Conservation (phyloP, 306 rosid genomes). For the Cucurbita maxima region DNA sequence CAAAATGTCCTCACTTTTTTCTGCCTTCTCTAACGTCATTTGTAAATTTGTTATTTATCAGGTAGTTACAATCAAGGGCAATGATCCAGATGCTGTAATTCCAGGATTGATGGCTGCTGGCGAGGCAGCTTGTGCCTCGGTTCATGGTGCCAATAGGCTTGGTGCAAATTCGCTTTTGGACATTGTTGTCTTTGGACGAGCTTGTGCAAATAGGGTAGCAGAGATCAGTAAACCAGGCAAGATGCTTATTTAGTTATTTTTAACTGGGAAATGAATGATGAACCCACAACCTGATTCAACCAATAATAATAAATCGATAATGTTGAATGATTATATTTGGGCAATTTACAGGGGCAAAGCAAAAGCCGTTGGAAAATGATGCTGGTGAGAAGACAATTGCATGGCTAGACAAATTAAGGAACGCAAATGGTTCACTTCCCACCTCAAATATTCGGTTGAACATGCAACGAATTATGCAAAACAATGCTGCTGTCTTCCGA, state of each 20-base stretch:
- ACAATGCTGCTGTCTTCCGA: slow-evolving; percentile 95
- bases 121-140: slow-evolving; percentile 89
- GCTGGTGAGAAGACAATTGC: slow-evolving; percentile 89
- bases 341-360: slow-evolving; percentile 55
- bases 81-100: slow-evolving; percentile 50
- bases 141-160: slow-evolving; percentile 88
- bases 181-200: slow-evolving; percentile 86
- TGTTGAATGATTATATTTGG: background rate
- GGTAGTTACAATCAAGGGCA: slow-evolving; percentile 64
- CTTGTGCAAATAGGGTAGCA: slow-evolving; percentile 89
- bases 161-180: slow-evolving; percentile 93
- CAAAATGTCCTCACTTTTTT: background rate
- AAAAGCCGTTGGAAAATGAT: slow-evolving; percentile 75
- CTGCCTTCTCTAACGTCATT: background rate
- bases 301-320: background rate
- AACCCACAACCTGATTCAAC: background rate
- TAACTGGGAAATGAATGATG: background rate
- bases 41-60: slow-evolving; percentile 10
- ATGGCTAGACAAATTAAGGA: slow-evolving; percentile 86
- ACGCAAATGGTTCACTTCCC: slow-evolving; percentile 70
- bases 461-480: slow-evolving; percentile 97
- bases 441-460: slow-evolving; percentile 75
- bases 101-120: slow-evolving; percentile 94
- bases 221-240: slow-evolving; percentile 69
- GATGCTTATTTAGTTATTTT: background rate